Evolutionary conservation across 345 rosid species (phyloP), one percentile per base, ranked within the genome.

Genomic region (Corymbia maculata): DNA sequence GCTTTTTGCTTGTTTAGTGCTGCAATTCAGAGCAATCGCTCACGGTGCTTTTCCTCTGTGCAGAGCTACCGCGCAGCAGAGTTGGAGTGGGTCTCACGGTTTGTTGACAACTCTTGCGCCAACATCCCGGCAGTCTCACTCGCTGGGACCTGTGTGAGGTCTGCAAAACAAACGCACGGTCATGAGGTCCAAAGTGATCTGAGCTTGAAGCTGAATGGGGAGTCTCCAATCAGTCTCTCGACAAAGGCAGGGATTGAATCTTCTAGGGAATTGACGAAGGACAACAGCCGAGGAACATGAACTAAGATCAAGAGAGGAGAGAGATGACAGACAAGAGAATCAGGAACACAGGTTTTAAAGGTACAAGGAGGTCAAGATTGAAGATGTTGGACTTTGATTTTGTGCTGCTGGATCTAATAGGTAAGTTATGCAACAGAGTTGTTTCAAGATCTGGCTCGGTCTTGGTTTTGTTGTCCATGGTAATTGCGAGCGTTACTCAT

Each of bases 51-150:
- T 64, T 64, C 36, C 36, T n/a, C 70, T 13, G 75, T 86, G 91
- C 87, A 95, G 98, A 92, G 91, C 66, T 97, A 97, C 87, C 97
- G 95, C 70, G 94, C 93, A 55, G 99, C 95, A 26, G 97, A 97
- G 90, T 88, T 97, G 22, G 22, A 95, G 86, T 95, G 98, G 97
- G 90, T 97, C 15, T 95, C 97, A 21, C 92, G 86, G 79, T 94
- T 97, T 90, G 96, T 95, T 1, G 97, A 97, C 87, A 94, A 95
- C 70, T n/a, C 70, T 13, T 64, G 28, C 19, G 36, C 36, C 1
- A 17, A 64, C 70, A 3, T 64, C 36, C 9, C 17, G 9, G 36
- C 32, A 36, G 36, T 28, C 16, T n/a, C 0, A 3, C 57, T 64
- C 52, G 45, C 92, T 91, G 92, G 93, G 86, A 90, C 93, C 9